Percentiles rank a stretch among this genome's conserved stretches.
phyloP scores from a whole-genome alignment of 768 basidiomycete species.

The Daedaleopsis nitida region DNA sequence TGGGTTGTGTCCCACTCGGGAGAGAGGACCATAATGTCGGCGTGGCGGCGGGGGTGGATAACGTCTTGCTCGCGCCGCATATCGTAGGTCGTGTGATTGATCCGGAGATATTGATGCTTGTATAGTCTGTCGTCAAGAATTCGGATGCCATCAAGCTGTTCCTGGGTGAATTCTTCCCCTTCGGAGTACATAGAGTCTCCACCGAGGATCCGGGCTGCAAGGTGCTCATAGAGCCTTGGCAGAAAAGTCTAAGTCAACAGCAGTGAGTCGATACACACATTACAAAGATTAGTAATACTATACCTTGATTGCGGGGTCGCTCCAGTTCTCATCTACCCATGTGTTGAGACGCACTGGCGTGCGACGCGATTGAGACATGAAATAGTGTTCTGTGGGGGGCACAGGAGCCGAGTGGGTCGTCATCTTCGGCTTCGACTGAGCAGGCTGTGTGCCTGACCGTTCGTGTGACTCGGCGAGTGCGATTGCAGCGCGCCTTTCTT shows the following conservation, averaged over 20 bases:
- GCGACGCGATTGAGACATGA: too few relatives aligned
- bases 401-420: too few relatives aligned
- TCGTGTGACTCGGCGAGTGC: not conserved
- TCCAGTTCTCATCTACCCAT: too few relatives aligned
- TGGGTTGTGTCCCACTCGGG: slow-evolving; percentile 12
- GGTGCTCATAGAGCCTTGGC: not conserved
- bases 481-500: not conserved
- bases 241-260: too few relatives aligned
- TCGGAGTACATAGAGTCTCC: not conserved
- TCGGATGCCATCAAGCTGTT: slow-evolving; percentile 18
- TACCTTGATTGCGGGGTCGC: not conserved
- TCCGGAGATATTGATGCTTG: slow-evolving; percentile 30
- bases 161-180: not conserved
- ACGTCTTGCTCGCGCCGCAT: slow-evolving; percentile 41
- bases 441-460: too few relatives aligned
- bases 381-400: too few relatives aligned
- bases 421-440: too few relatives aligned
- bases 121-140: slow-evolving; percentile 21
- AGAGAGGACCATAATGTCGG: slow-evolving; percentile 33
- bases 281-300: not conserved
- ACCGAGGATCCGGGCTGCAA: not conserved
- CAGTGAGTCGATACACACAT: too few relatives aligned
- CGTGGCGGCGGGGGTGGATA: slow-evolving; percentile 38
- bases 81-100: slow-evolving; percentile 48
- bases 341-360: too few relatives aligned